Base-by-base conservation (phyloP, 2,329 filamentous ascomycete species). In the Chaetomium strumarium region DNA sequence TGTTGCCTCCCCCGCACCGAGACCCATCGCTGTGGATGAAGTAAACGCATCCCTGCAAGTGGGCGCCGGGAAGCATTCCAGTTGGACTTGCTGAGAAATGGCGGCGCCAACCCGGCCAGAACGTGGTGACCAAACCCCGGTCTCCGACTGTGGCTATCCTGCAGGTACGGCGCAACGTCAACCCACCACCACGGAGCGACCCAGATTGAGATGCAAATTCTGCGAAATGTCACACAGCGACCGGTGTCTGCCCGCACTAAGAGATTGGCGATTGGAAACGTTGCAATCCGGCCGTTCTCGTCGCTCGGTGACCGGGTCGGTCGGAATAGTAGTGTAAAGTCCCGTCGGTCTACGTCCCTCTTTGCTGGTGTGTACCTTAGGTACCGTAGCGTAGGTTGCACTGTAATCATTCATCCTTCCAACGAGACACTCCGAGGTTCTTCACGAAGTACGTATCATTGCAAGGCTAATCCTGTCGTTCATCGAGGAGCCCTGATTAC, bases 21-120 rank as follows among this genome's bases (percentile, higher is more conserved):
- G 24, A 24, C 24, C 34, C 53, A 56, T 49, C 40, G 47, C 43
- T 52, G 50, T 47, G 56, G 56, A 16, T 49, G 51, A 7, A 50
- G 47, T 49, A n/a, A 17, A 46, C n/a, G 20, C n/a, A 55, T 43
- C 56, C 57, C 55, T 58, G 58, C 55, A 56, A 47, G 53, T 49
- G 46, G 49, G 42, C 48, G 24, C 56, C 61, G 57, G 58, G 54
- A 59, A 49, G 48, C 46, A 49, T 60, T 63, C 58, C 59, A 57
- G 60, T 63, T 62, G 59, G 58, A 43, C 49, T 52, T 13, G 42
- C 30, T 44, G 37, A 19, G 55, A 57, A 52, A 56, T 48, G 52
- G 49, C 53, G 51, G 49, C 49, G 40, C 42, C 31, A 24, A 24
- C 38, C 29, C 47, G 47, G 44, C 40, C 42, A 36, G 24, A 45